Evolutionary conservation across 129 eudicot genomes (phyloP), one percentile per base, ranked within the genome.

Genomic region (Flaveria trinervia): DNA sequence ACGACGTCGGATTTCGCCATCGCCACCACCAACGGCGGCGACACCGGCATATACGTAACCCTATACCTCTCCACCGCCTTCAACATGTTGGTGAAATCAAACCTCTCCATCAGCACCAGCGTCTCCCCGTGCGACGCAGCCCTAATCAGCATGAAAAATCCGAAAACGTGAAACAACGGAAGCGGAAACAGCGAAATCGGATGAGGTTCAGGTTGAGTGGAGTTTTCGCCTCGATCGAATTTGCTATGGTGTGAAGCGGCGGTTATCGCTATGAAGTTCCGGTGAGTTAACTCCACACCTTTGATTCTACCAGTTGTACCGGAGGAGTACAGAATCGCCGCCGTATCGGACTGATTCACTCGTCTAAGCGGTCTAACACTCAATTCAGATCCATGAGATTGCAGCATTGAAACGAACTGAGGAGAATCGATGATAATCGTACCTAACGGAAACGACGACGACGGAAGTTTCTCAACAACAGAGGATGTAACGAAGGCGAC

Each of bases 1-100:
- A 85, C 90, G 79, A 89, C 52, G 41, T 87, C 92, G n/a, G 93
- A 85, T 77, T 93, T 93, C 77, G 85, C 80, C 91, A 93, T 55
- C 68, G 91, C 95, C 87, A 90, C 93, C 85, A 93, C 92, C 0
- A 93, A 83, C 85, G 97, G 98, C 75, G 98, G 98, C 5, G 98
- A 83, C 14, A 93, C 98, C 56, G 97, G 97, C 84, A 93, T 90
- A 56, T 85, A 90, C 69, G 81, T 87, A 22, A 93, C 96, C 71
- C 49, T 93, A 72, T 82, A 90, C 82, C 65, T 93, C 89, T 91
- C 93, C 75, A 93, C 88, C 70, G 93, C 85, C 80, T 70, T 81
- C 84, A 93, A 75, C 98, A 90, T 87, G 48, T 74, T 82, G 61
- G 81, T 89, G 30, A 93, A 90, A 80, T 90, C 96, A 77, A 93